Percentiles rank a stretch among this genome's conserved stretches.
Evolutionary conservation across 2,329 filamentous ascomycete genomes (phyloP).

Genomic region (Pyricularia grisea): DNA sequence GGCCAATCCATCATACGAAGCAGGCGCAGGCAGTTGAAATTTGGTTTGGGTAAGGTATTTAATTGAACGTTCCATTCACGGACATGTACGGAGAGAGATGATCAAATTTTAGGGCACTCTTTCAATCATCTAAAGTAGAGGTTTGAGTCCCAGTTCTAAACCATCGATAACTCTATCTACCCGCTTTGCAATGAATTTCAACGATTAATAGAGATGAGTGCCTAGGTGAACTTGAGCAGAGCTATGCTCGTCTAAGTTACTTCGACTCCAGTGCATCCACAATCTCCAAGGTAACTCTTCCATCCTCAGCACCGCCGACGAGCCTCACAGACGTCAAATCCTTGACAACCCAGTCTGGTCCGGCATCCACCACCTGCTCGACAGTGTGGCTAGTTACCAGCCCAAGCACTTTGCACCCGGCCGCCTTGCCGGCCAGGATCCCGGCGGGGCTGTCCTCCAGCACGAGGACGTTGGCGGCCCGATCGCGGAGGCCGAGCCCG

Average conservation of each 20-base stretch:
- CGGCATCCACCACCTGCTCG: slow-evolving; percentile 61
- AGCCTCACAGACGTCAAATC: slow-evolving; percentile 69
- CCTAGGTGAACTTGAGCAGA: not conserved
- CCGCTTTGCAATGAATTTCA: not conserved
- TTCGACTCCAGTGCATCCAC: slow-evolving; percentile 41
- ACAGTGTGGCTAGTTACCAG: slow-evolving; percentile 74
- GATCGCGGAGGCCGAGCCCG: slow-evolving; percentile 43
- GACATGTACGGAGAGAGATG: not conserved
- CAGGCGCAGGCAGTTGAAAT: not conserved
- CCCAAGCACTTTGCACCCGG: slow-evolving; percentile 78
- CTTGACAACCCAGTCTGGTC: slow-evolving; percentile 79
- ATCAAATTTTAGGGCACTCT: not conserved
- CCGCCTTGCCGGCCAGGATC: slow-evolving; percentile 72
- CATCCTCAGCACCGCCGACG: slow-evolving; percentile 40
- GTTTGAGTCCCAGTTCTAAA: not conserved
- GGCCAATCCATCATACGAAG: not conserved
- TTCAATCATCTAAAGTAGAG: not conserved
- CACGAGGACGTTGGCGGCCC: slow-evolving; percentile 53
- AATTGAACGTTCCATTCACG: not conserved
- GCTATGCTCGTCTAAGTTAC: slow-evolving; percentile 1
- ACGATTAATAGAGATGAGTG: not conserved
- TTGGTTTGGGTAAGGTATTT: not conserved
- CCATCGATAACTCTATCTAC: not conserved
- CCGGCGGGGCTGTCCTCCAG: slow-evolving; percentile 86
- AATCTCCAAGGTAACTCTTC: slow-evolving; percentile 60